Percentiles rank a stretch among this genome's conserved stretches.
Evolutionary conservation across 1,284 basidiomycete genomes (phyloP).

Genomic region (Xerocomus nothofagi): DNA sequence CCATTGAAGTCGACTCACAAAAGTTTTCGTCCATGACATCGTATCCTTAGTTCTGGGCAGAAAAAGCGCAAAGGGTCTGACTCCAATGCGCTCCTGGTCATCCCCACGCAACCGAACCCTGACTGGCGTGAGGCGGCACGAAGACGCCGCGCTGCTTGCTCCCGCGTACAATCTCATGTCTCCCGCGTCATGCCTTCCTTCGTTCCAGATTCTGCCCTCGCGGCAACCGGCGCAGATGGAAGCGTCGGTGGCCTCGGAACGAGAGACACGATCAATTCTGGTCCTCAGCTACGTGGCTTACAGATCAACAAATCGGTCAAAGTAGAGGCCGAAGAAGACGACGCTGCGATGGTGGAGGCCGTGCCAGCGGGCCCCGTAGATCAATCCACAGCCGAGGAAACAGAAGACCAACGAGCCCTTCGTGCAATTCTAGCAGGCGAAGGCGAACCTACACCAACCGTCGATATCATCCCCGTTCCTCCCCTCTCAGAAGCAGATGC

Average conservation of each 20-base stretch:
- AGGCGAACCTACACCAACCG: slow-evolving; percentile 39
- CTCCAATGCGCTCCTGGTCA: slow-evolving; percentile 70
- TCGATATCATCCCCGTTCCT: slow-evolving; percentile 56
- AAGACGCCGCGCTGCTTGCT: slow-evolving; percentile 40
- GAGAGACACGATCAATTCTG: slow-evolving; percentile 65
- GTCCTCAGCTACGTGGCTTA: slow-evolving; percentile 63
- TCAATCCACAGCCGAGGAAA: background rate
- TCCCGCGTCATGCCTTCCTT: slow-evolving; percentile 40
- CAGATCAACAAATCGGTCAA: slow-evolving; percentile 47
- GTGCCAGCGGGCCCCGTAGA: slow-evolving; percentile 14
- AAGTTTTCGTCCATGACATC: slow-evolving; percentile 4
- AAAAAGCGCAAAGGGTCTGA: slow-evolving; percentile 40
- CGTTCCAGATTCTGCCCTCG: slow-evolving; percentile 65
- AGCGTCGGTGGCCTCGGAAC: slow-evolving; percentile 79
- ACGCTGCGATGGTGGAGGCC: slow-evolving; percentile 1
- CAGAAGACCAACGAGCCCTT: slow-evolving; percentile 55
- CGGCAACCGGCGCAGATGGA: slow-evolving; percentile 68
- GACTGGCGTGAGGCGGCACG: slow-evolving; percentile 85
- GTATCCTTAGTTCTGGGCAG: slow-evolving; percentile 41
- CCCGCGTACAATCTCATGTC: slow-evolving; percentile 12
- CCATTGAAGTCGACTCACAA: slow-evolving; percentile 25
- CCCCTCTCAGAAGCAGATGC: slow-evolving; percentile 76
- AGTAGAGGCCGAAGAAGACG: slow-evolving; percentile 24
- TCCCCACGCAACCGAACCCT: slow-evolving; percentile 78
- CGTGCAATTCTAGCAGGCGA: slow-evolving; percentile 67